Percentiles rank a stretch among this genome's conserved stretches.
Evolutionary conservation across 257 asterid genomes (phyloP).

Genomic region (Eucommia ulmoides): DNA sequence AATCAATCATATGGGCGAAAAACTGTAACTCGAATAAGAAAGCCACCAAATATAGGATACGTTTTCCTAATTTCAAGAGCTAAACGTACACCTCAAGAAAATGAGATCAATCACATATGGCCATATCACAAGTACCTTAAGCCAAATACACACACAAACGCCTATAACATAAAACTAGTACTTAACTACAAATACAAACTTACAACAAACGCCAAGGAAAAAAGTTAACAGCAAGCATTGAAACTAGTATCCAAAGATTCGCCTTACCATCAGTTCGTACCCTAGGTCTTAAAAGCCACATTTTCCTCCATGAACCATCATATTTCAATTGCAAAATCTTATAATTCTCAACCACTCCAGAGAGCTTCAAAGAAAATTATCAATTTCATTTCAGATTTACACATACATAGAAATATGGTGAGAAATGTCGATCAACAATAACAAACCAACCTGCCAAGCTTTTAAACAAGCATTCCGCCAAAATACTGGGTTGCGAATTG

Average conservation of each 20-base stretch:
- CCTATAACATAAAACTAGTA: too few relatives aligned
- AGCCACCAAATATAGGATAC: too few relatives aligned
- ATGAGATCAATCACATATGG: too few relatives aligned
- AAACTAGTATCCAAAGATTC: not conserved
- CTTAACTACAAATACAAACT: too few relatives aligned
- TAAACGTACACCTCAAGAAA: too few relatives aligned
- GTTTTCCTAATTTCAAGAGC: too few relatives aligned
- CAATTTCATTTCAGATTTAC: too few relatives aligned
- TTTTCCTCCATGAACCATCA: conserved; percentile 93
- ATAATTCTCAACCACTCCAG: conserved; percentile 64
- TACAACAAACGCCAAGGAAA: too few relatives aligned
- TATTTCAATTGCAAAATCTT: conserved; percentile 50
- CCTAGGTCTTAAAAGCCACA: conserved; percentile 97
- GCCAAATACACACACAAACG: too few relatives aligned
- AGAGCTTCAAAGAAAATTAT: conserved; percentile 33
- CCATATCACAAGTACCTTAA: too few relatives aligned
- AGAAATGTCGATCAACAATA: not conserved
- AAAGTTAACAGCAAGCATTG: not conserved
- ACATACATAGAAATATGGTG: not conserved
- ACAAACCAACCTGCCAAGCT: conserved; percentile 71
- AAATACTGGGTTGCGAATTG: conserved; percentile 82
- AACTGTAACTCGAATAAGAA: too few relatives aligned
- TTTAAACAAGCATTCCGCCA: conserved; percentile 91
- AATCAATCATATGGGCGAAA: too few relatives aligned
- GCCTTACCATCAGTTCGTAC: conserved; percentile 80